Evolutionary conservation across 371 early-diverging fungal genomes (phyloP), one percentile per base, ranked within the genome.

Genomic region (Mucor circinelloides): DNA sequence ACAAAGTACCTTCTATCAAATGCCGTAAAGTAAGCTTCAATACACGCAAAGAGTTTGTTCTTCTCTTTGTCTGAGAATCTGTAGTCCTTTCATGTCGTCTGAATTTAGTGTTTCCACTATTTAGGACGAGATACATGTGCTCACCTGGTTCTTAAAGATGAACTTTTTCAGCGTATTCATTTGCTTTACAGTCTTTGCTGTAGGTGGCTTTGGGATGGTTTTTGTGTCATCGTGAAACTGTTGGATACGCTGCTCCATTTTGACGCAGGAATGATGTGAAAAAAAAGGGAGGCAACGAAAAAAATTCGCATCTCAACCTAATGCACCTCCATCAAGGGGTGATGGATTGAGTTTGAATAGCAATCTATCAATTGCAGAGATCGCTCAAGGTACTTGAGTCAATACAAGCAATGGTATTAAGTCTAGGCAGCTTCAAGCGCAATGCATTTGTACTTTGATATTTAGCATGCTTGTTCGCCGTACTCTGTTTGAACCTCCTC

Each of bases 51-150:
- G 13, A 80, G 50, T 32, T 77, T 76, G 25, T 72, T 74, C 40
- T 80, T 80, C 58, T 80, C 80, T 58, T 77, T 77, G 58, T 77
- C 77, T 21, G 77, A 73, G 42, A 77, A 77, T 48, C 77, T 57
- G 55, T 73, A 77, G 31, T 77, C 77, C 73, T 76, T 32, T 46
- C 28, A 36, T 13, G 36, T 27, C 5, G 17, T 28, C 23, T n/a
- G 2, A 27, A 7, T 12, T 52, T 31, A 23, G 15, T n/a, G 19
- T 17, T 15, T 55, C 13, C 30, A 31, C 55, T n/a, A 55, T n/a
- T 55, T 31, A 13, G 17, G 54, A 46, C 36, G 3, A 38, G 6
- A 36, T 23, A 19, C n/a, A 25, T 30, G 6, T 28, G 17, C 9
- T 42, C 64, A 71, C 76, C 55, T 77, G 77, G 44, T 77, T 77